phyloP scores from a whole-genome alignment of 768 basidiomycete species.

The Phallus indusiatus region DNA sequence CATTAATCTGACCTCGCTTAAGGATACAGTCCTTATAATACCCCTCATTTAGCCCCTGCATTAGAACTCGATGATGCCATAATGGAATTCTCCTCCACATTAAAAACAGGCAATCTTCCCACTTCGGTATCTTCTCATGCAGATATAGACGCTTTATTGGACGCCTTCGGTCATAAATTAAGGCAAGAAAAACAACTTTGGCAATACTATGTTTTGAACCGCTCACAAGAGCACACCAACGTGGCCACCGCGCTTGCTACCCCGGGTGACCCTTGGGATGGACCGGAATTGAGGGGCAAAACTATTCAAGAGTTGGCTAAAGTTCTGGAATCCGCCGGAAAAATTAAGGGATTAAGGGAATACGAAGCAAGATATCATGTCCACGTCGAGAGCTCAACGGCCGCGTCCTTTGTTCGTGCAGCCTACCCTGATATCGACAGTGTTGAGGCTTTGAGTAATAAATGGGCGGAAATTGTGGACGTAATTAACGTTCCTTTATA shows the following conservation, averaged over 20 bases:
- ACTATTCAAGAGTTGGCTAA: constrained; percentile 56
- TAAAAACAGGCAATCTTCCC: constrained; percentile 62
- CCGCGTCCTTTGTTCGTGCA: constrained; percentile 68
- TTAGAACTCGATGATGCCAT: constrained; percentile 86
- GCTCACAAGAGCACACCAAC: constrained; percentile 48
- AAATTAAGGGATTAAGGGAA: constrained; percentile 50
- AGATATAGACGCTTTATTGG: constrained; percentile 62
- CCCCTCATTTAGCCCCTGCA: constrained; percentile 87
- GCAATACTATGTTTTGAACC: constrained; percentile 91
- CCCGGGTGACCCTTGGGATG: constrained; percentile 48
- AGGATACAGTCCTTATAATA: constrained; percentile 89
- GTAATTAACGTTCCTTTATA: constrained; percentile 86
- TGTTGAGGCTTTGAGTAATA: constrained; percentile 47
- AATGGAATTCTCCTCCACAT: constrained; percentile 63
- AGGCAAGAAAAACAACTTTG: constrained; percentile 61
- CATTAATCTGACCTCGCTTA: background rate
- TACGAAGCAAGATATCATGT: constrained; percentile 62
- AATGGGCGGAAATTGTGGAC: constrained; percentile 74
- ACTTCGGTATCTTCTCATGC: constrained; percentile 49
- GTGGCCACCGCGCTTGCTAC: constrained; percentile 45
- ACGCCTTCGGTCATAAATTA: constrained; percentile 50
- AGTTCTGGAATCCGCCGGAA: constrained; percentile 42
- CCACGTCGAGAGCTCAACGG: constrained; percentile 47
- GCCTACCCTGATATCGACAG: constrained; percentile 46
- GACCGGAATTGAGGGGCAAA: constrained; percentile 48